Conservation (phyloP, 495 filamentous ascomycete species). For the Penicillium crystallinum region DNA sequence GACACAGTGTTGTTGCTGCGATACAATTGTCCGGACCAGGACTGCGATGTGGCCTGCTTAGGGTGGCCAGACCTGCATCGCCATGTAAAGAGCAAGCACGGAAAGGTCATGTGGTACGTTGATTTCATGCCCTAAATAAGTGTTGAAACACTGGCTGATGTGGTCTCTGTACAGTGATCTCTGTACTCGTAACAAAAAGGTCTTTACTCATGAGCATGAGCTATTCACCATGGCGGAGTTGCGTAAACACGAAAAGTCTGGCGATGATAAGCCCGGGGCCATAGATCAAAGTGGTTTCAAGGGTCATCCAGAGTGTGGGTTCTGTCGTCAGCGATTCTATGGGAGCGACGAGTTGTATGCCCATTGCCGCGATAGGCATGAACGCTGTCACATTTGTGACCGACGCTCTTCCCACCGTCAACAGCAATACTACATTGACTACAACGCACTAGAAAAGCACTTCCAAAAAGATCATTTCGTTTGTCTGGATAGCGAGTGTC, state of each 20-base stretch:
- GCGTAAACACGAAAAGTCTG: conserved; percentile 79
- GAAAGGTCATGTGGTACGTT: conserved; percentile 80
- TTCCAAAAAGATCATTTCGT: conserved; percentile 84
- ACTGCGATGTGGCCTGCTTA: conserved; percentile 84
- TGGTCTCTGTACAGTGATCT: conserved; percentile 53
- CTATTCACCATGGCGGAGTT: conserved; percentile 82
- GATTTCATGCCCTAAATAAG: neutral
- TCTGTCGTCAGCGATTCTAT: conserved; percentile 90
- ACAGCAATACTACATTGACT: conserved; percentile 85
- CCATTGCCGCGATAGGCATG: conserved; percentile 88
- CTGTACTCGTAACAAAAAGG: conserved; percentile 92
- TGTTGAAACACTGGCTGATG: conserved; percentile 7
- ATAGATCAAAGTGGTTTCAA: conserved; percentile 93
- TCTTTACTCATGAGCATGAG: conserved; percentile 96
- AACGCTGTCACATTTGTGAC: conserved; percentile 94
- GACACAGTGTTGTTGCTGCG: conserved; percentile 83
- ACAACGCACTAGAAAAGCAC: conserved; percentile 75
- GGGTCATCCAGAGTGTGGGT: conserved; percentile 90
- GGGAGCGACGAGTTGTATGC: conserved; percentile 90
- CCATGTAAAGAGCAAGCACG: conserved; percentile 77
- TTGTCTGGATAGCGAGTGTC: conserved; percentile 77
- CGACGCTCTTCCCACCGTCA: conserved; percentile 60
- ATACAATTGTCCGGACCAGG: conserved; percentile 87
- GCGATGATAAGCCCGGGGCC: conserved; percentile 87
- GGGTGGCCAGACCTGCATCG: conserved; percentile 92